phyloP scores from a whole-genome alignment of 495 filamentous ascomycete genomes.

The Cercophora sp. region DNA sequence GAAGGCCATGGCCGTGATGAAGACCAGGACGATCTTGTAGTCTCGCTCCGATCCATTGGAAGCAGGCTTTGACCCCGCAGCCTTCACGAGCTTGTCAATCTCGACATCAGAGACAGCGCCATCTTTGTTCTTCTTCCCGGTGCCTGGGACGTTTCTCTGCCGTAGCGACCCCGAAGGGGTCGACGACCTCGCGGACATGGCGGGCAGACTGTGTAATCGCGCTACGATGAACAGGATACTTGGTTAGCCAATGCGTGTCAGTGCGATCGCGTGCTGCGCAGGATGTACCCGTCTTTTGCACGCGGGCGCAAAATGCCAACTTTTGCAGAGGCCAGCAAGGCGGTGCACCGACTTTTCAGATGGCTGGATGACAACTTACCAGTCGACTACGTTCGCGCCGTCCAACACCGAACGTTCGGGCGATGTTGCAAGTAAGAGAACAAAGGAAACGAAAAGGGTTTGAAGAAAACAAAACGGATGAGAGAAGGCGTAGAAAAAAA shows the following conservation, averaged over 20 bases:
- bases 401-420: too few relatives aligned
- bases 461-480: too few relatives aligned
- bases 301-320: too few relatives aligned
- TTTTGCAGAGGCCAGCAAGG: too few relatives aligned
- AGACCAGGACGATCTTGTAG: slow-evolving; percentile 72
- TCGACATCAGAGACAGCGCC: slow-evolving; percentile 40
- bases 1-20: slow-evolving; percentile 83
- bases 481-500: too few relatives aligned
- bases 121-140: slow-evolving; percentile 44
- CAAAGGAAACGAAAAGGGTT: background rate
- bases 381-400: too few relatives aligned
- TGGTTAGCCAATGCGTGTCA: too few relatives aligned
- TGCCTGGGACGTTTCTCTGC: slow-evolving; percentile 47
- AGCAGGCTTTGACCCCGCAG: slow-evolving; percentile 8
- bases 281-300: too few relatives aligned
- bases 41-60: slow-evolving; percentile 59
- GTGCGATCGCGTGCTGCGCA: too few relatives aligned
- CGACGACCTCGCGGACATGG: slow-evolving; percentile 34
- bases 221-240: too few relatives aligned
- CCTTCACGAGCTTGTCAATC: slow-evolving; percentile 36
- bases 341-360: too few relatives aligned
- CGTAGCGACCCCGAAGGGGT: slow-evolving; percentile 49
- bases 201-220: slow-evolving; percentile 20
- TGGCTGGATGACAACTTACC: too few relatives aligned
- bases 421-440: background rate